These are phyloP conservation scores for Oryza glaberrima DNA, from an alignment of 176 grass and related monocot species.

Conservation along the genomic window DNA sequence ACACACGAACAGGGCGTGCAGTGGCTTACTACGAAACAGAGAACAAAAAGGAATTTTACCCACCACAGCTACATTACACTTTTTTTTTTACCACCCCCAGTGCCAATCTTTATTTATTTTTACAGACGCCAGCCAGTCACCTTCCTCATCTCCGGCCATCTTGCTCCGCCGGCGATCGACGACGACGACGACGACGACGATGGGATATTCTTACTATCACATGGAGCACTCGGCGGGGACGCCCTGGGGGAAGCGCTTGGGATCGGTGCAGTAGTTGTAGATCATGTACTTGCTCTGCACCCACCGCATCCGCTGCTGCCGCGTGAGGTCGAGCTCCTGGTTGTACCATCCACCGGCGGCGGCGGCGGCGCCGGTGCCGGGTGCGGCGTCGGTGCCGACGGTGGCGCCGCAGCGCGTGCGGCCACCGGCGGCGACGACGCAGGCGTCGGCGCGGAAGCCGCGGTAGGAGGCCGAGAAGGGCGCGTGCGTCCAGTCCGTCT, in stretches of 20 bases:
- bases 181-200: too few relatives aligned
- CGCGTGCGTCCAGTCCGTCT: conserved; percentile 82
- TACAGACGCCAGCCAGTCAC: not conserved
- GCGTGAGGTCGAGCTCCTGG: conserved; percentile 77
- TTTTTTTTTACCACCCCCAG: too few relatives aligned
- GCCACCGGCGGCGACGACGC: conserved; percentile 49
- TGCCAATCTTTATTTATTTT: conserved; percentile 31
- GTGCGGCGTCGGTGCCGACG: conserved; percentile 19
- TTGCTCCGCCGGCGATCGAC: not conserved
- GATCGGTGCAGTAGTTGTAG: conserved; percentile 91
- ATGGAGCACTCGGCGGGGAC: conserved; percentile 76
- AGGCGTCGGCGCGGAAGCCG: conserved; percentile 71
- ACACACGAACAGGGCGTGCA: not conserved
- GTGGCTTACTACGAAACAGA: not conserved
- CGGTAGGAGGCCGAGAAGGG: conserved; percentile 76
- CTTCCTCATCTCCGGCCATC: not conserved
- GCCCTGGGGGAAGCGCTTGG: conserved; percentile 61
- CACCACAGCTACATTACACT: conserved; percentile 17
- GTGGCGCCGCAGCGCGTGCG: conserved; percentile 39
- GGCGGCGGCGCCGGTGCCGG: conserved; percentile 20
- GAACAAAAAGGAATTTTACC: conserved; percentile 15
- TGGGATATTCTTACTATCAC: not conserved
- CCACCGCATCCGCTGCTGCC: conserved; percentile 68
- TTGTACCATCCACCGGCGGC: conserved; percentile 64
- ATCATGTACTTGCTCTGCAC: conserved; percentile 89